These are phyloP conservation scores for Epichloe coenophiala DNA, from an alignment of 2,329 filamentous ascomycete species.

Conservation along the genomic window DNA sequence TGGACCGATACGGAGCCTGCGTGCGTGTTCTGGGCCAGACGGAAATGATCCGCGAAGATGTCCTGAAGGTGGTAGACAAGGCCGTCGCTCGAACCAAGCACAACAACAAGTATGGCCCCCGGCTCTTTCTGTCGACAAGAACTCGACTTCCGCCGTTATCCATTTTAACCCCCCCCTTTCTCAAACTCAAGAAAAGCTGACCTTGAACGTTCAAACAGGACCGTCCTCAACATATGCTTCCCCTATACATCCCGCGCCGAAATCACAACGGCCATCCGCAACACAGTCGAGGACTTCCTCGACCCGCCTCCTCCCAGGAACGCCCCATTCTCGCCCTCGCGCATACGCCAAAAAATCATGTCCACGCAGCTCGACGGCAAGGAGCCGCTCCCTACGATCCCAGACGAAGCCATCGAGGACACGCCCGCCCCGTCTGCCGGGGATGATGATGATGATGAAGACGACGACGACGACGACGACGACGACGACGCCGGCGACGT, in stretches of 20 bases:
- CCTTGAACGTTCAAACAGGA: constrained; percentile 21
- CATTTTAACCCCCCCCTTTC: background rate
- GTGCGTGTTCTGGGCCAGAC: constrained; percentile 77
- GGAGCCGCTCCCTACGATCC: constrained; percentile 35
- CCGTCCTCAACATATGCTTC: constrained; percentile 82
- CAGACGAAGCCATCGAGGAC: constrained; percentile 18
- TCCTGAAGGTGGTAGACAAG: constrained; percentile 74
- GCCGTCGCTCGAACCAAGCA: constrained; percentile 77
- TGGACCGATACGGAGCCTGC: constrained; percentile 83
- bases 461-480: constrained; percentile 27
- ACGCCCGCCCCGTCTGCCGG: constrained; percentile 12
- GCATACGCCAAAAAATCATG: constrained; percentile 76
- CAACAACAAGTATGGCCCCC: constrained; percentile 54
- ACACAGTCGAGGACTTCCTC: constrained; percentile 78
- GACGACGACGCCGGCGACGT: constrained; percentile 33
- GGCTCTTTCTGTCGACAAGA: background rate
- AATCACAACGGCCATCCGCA: constrained; percentile 78
- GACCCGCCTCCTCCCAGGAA: constrained; percentile 50
- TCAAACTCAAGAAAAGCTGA: background rate
- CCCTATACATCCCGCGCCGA: constrained; percentile 94
- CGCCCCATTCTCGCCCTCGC: constrained; percentile 72
- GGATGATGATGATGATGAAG: constrained; percentile 20
- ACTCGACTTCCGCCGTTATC: background rate
- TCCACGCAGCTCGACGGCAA: constrained; percentile 44
- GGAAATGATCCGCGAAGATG: constrained; percentile 72